Conservation (phyloP, 1,284 basidiomycete species). For the Leccinum subrobustum region DNA sequence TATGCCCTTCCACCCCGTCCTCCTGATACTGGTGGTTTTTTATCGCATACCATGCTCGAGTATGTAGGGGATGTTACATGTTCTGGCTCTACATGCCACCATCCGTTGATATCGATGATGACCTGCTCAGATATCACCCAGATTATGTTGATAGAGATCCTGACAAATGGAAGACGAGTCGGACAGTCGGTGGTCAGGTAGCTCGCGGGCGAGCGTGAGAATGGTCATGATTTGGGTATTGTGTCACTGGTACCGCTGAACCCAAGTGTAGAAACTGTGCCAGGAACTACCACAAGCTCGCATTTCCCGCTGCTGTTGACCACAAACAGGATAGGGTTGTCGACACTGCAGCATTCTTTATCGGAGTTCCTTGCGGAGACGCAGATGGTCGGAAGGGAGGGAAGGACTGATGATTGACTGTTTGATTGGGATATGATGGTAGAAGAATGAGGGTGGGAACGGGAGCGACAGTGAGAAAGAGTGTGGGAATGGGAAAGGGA, state of each 20-base stretch:
- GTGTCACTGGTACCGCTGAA: slow-evolving; percentile 17
- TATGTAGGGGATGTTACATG: slow-evolving; percentile 13
- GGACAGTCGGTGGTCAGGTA: slow-evolving; percentile 25
- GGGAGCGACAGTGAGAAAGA: slow-evolving; percentile 15
- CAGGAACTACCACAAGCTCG: slow-evolving; percentile 6
- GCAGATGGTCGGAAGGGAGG: slow-evolving; percentile 10
- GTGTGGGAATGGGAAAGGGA: slow-evolving; percentile 29
- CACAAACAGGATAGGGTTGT: background rate
- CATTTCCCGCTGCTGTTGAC: slow-evolving; percentile 4
- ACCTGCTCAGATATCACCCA: slow-evolving; percentile 17
- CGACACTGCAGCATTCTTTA: slow-evolving; percentile 23
- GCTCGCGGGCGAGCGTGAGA: slow-evolving; percentile 19
- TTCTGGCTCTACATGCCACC: slow-evolving; percentile 12
- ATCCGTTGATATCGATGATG: slow-evolving; percentile 17
- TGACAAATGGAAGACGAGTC: slow-evolving; percentile 23
- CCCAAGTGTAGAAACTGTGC: slow-evolving; percentile 16
- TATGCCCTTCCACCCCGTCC: slow-evolving; percentile 16
- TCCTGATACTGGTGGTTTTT: slow-evolving; percentile 17
- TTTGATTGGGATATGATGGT: slow-evolving; percentile 20
- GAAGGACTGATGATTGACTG: slow-evolving; percentile 16
- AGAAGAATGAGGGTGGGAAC: slow-evolving; percentile 15
- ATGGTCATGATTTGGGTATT: slow-evolving; percentile 8
- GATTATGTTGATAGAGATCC: slow-evolving; percentile 1
- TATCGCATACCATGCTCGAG: slow-evolving; percentile 17
- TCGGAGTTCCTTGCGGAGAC: slow-evolving; percentile 27